These are phyloP conservation scores for Ogataea trehalophila DNA, from an alignment of 805 yeast genomes.

Conservation along the genomic window DNA sequence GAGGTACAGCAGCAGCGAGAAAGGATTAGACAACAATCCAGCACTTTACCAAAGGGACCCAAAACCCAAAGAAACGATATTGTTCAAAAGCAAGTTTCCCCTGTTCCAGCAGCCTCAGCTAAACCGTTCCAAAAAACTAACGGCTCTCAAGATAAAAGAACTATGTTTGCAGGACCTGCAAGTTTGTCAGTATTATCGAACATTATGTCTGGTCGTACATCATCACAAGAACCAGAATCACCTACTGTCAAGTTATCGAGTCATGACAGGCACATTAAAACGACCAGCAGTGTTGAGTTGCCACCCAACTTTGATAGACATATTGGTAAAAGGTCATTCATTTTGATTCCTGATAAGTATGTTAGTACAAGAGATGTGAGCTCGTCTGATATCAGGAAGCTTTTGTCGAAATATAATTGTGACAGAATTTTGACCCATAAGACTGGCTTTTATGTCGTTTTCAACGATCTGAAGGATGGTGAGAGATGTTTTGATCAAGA, in stretches of 20 bases:
- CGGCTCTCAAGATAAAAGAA: neutral
- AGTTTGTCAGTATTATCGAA: conserved; percentile 2
- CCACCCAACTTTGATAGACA: conserved; percentile 46
- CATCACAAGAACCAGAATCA: conserved; percentile 7
- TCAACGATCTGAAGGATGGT: conserved; percentile 55
- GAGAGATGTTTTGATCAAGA: conserved; percentile 53
- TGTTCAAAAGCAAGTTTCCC: neutral
- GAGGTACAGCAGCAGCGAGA: conserved; percentile 16
- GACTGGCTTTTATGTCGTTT: conserved; percentile 68
- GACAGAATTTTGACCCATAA: conserved; percentile 57
- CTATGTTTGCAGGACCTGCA: neutral
- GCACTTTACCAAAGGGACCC: conserved; percentile 1
- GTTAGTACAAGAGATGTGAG: conserved; percentile 44
- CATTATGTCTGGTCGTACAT: conserved; percentile 5
- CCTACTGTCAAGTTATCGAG: conserved; percentile 16
- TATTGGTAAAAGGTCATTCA: conserved; percentile 53
- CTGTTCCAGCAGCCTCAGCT: neutral
- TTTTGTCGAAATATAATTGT: conserved; percentile 58
- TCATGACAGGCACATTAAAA: conserved; percentile 30
- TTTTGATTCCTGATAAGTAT: conserved; percentile 48
- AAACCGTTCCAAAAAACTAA: neutral
- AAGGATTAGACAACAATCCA: conserved; percentile 5
- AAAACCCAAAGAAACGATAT: neutral
- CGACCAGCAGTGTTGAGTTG: conserved; percentile 26
- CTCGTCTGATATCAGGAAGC: conserved; percentile 54